Evolutionary conservation across 2,329 filamentous ascomycete genomes (phyloP), one percentile per base, ranked within the genome.

Genomic region (Colletotrichum paranaense): DNA sequence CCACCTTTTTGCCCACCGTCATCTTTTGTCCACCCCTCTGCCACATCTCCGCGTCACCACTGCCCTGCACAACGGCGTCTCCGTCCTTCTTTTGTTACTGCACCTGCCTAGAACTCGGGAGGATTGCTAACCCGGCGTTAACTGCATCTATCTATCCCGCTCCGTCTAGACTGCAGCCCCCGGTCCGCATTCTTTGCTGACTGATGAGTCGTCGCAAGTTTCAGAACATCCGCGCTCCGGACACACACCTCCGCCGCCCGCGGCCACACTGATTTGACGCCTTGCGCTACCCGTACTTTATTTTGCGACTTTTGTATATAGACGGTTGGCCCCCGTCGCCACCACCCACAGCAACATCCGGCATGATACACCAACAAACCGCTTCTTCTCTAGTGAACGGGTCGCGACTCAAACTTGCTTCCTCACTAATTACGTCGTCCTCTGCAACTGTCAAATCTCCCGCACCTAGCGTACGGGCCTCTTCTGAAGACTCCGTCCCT

Each of bases 291-390:
- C 19, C 16, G 38, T 46, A 49, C 62, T 56, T n/a, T 67, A 6
- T 72, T 52, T 67, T 68, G 59, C 53, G 26, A 78, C 79, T 77
- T 78, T 30, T 42, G 46, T 67, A 64, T 72, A 67, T 64, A 67
- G 35, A 55, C 58, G 24, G 30, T 26, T 52, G n/a, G 12, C n/a
- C 60, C 65, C 71, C 63, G 69, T 73, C 72, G 60, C 76, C 79
- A 66, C 75, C 69, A 24, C 53, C 75, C 79, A 60, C 75, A 65
- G 30, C 22, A 32, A 24, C 24, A 49, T 11, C 76, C 82, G 85
- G 81, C 76, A 88, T 88, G 86, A 83, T 87, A 79, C 87, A 83
- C 77, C 80, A 80, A 77, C 83, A 84, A 76, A 76, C 82, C 74
- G 79, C 82, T 32, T 81, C 82, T 65, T 80, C 80, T 77, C 76